These are phyloP conservation scores for Fusarium tricinctum DNA, from an alignment of 2,329 filamentous ascomycete genomes.

Conservation along the genomic window DNA sequence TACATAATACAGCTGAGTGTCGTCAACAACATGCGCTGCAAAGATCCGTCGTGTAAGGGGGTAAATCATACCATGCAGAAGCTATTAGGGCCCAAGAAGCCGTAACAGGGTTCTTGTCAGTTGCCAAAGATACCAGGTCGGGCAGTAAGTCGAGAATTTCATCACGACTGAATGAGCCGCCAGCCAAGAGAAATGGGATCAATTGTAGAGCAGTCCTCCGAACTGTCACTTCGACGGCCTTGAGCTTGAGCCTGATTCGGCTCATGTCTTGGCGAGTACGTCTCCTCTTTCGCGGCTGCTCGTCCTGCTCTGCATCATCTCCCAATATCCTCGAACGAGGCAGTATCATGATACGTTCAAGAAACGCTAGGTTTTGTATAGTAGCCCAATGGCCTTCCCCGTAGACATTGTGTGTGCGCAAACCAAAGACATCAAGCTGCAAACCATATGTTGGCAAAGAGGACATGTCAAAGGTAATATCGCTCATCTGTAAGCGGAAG, in stretches of 20 bases:
- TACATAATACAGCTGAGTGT: conserved; percentile 52
- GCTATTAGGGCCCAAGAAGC: conserved; percentile 88
- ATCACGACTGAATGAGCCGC: conserved; percentile 61
- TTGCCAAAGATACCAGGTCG: conserved; percentile 69
- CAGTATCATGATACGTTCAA: conserved; percentile 65
- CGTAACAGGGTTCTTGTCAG: conserved; percentile 76
- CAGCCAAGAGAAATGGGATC: conserved; percentile 68
- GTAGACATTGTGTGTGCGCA: conserved; percentile 66
- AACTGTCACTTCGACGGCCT: conserved; percentile 59
- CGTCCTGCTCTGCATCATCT: conserved; percentile 51
- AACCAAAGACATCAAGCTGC: conserved; percentile 64
- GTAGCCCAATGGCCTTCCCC: conserved; percentile 73
- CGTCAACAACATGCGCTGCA: conserved; percentile 41
- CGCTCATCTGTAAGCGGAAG: conserved; percentile 82
- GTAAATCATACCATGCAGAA: conserved; percentile 75
- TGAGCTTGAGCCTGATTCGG: conserved; percentile 65
- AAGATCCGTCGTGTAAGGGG: neutral
- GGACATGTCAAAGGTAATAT: conserved; percentile 72
- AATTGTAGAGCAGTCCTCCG: conserved; percentile 69
- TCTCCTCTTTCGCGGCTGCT: conserved; percentile 67
- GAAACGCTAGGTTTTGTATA: conserved; percentile 69
- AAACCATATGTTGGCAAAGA: conserved; percentile 61
- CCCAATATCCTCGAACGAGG: conserved; percentile 43
- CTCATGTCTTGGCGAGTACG: conserved; percentile 60
- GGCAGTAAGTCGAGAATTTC: conserved; percentile 69